phyloP scores from a whole-genome alignment of 208 protist genomes.

The Jaenimonas drosophilae region DNA sequence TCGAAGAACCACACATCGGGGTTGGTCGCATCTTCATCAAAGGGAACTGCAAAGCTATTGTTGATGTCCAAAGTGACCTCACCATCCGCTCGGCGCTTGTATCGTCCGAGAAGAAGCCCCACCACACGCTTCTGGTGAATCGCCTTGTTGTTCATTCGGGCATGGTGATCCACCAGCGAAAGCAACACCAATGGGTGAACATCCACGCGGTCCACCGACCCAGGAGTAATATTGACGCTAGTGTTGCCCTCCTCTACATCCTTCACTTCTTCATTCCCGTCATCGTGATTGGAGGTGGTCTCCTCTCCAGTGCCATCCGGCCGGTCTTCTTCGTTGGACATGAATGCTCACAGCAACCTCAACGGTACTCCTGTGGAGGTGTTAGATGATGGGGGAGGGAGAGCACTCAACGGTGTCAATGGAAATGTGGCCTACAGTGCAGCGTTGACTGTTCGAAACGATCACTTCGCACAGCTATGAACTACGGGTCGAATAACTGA shows the following conservation, averaged over 20 bases:
- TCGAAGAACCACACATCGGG: constrained; percentile 99
- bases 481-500: too few species aligned
- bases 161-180: constrained; percentile 99
- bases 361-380: too few species aligned
- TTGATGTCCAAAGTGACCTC: constrained; percentile 84
- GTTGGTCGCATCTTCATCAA: constrained; percentile 98
- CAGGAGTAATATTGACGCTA: constrained; percentile 30
- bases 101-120: constrained; percentile 94
- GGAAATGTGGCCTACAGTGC: too few species aligned
- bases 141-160: constrained; percentile 91
- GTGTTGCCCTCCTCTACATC: constrained; percentile 8
- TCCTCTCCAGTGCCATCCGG: too few species aligned
- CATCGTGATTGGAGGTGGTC: too few species aligned
- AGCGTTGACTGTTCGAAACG: too few species aligned
- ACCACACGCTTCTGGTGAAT: constrained; percentile 93
- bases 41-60: constrained; percentile 99
- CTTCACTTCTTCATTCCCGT: neutral
- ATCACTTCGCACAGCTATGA: too few species aligned
- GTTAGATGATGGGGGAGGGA: too few species aligned
- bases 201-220: constrained; percentile 78
- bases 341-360: too few species aligned
- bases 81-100: constrained; percentile 34
- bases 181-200: constrained; percentile 99
- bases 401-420: too few species aligned
- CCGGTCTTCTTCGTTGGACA: too few species aligned